These are phyloP conservation scores for Pleurotus djamor DNA, from an alignment of 768 basidiomycete species.

Conservation along the genomic window DNA sequence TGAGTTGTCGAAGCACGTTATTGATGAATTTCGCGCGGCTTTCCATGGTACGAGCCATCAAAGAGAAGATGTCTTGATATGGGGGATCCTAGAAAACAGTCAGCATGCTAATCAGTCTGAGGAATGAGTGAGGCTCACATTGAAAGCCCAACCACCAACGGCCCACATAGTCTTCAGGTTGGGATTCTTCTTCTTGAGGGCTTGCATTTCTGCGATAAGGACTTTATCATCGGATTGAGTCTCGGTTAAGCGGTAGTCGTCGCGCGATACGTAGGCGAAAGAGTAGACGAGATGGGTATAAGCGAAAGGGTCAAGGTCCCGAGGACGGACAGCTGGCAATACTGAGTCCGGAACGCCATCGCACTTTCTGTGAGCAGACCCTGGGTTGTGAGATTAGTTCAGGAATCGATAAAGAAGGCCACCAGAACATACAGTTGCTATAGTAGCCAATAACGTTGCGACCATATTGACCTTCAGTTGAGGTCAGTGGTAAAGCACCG, in stretches of 20 bases:
- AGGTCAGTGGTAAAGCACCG: neutral
- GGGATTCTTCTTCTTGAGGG: constrained; percentile 7
- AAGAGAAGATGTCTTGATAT: neutral
- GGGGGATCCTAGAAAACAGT: neutral
- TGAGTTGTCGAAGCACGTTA: neutral
- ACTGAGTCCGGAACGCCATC: constrained; percentile 5
- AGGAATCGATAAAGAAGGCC: neutral
- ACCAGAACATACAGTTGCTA: constrained; percentile 1
- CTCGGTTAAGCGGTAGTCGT: constrained; percentile 5
- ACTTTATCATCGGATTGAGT: constrained; percentile 7
- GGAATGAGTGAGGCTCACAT: neutral
- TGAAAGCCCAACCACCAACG: constrained; percentile 8
- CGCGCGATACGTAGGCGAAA: constrained; percentile 1
- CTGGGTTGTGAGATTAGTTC: neutral
- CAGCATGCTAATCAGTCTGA: neutral
- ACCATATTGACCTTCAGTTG: neutral
- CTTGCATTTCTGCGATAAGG: constrained; percentile 9
- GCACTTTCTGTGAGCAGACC: constrained; percentile 4
- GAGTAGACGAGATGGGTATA: constrained; percentile 7
- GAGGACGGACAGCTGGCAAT: constrained; percentile 4
- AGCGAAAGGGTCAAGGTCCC: constrained; percentile 6
- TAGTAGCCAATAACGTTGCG: constrained; percentile 7
- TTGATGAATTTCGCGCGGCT: neutral
- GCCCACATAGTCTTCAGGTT: neutral
- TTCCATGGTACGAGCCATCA: neutral